Conservation (phyloP, 306 rosid genomes). For the Prunus dulcis region DNA sequence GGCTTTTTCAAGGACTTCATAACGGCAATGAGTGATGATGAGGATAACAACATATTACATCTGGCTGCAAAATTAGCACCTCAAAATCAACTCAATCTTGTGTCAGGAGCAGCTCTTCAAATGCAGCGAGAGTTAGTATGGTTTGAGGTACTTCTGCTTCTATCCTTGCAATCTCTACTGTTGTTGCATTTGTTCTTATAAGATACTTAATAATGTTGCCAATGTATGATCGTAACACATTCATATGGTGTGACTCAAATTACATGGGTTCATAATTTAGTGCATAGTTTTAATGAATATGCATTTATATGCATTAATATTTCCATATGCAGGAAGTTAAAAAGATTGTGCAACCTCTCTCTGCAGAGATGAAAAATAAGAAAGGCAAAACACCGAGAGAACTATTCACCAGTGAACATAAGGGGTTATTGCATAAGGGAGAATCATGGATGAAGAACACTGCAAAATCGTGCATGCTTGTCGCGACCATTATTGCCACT, state of each 20-base stretch:
- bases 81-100: constrained; percentile 17
- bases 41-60: constrained; percentile 22
- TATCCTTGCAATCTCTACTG: too few relatives aligned
- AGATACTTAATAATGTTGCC: too few relatives aligned
- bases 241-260: too few relatives aligned
- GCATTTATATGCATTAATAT: too few relatives aligned
- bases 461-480: constrained; percentile 44
- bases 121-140: constrained; percentile 33
- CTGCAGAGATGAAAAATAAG: constrained; percentile 18
- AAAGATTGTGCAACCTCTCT: constrained; percentile 34
- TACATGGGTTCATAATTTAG: too few relatives aligned
- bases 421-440: constrained; percentile 23
- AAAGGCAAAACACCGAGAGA: constrained; percentile 25
- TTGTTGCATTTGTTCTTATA: too few relatives aligned
- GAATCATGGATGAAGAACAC: constrained; percentile 59
- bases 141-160: constrained; percentile 22
- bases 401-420: constrained; percentile 35
- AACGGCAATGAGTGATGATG: background rate
- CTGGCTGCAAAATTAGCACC: constrained; percentile 27
- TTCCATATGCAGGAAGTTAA: constrained; percentile 37
- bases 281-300: too few relatives aligned
- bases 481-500: constrained; percentile 48
- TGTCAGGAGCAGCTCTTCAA: constrained; percentile 37
- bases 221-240: too few relatives aligned
- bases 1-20: constrained; percentile 15